Base-by-base conservation (phyloP, 805 yeast species). In the Candida namnaoensis region DNA sequence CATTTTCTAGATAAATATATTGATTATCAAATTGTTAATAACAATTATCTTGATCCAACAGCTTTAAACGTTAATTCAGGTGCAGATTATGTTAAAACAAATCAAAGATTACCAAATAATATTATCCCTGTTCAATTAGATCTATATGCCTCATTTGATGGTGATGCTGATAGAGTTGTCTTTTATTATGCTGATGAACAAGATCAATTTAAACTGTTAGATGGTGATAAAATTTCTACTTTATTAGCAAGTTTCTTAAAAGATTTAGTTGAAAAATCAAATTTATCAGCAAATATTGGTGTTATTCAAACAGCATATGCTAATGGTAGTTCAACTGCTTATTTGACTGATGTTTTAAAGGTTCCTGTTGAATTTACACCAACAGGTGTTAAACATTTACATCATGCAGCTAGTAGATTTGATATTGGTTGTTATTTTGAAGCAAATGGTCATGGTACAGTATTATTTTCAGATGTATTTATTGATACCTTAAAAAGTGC, bases 361-460 rank as follows among this genome's bases (percentile, higher is more conserved):
- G 63, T 87, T 12, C 95, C 96, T 1, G 96, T 88, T 5, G 76
- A 77, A 1, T 86, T 91, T 60, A 86, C 98, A 0, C 82, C 95
- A 36, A 93, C 99, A 3, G 99, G 99, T 34, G 99, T 93, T 32
- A 93, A 93, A 62, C 95, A 93, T 64, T 68, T 93, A 48, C 99
- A 93, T 59, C 97, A 91, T 56, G 73, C 65, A 44, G 95, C 88
- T 39, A 93, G 95, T 1, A 72, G 78, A 36, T 93, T 76, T 56
- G 98, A 88, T 54, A 73, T 91, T 46, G 99, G 99, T 25, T 80
- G 93, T 13, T 93, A 93, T 64, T 93, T 93, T 53, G 99, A 93
- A 66, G 99, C 99, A 41, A 93, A 93, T 58, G 99, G 99, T n/a
- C 99, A 93, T 58, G 99, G 99, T 12, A 93, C 99, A 0, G 95